Evolutionary conservation across 257 asterid species (phyloP).

Genomic region (Solanum piurae): DNA sequence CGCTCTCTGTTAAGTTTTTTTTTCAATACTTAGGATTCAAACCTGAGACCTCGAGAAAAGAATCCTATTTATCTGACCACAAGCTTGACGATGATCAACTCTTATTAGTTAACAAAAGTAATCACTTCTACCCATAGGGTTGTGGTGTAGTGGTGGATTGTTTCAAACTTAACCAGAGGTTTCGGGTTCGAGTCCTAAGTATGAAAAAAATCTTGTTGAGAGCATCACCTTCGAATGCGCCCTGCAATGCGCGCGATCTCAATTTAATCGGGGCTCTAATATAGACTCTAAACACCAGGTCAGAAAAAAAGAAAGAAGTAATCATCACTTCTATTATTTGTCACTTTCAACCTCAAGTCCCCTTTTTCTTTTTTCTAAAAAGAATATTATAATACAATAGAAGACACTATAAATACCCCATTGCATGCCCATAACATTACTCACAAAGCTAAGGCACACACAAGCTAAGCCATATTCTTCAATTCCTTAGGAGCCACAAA

Average conservation of each 20-base stretch:
- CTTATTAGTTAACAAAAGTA: neutral
- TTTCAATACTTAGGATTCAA: neutral
- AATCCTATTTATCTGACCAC: neutral
- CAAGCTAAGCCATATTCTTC: neutral
- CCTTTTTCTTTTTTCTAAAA: neutral
- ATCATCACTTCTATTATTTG: neutral
- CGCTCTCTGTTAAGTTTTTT: neutral
- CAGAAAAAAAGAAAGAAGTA: no score
- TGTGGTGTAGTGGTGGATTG: fast-evolving
- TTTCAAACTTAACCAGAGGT: fast-evolving
- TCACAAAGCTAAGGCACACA: neutral
- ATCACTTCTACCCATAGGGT: neutral
- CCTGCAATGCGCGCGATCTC: fast-evolving
- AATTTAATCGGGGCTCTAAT: no score
- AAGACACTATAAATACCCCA: neutral
- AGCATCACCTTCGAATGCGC: fast-evolving
- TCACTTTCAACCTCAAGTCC: neutral
- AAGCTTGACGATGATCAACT: neutral
- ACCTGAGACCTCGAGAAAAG: fast-evolving
- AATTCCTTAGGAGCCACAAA: neutral
- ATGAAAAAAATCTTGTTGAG: fast-evolving
- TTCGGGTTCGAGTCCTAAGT: fast-evolving
- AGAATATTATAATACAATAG: neutral
- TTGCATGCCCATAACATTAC: neutral
- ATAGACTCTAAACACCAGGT: fast-evolving